Base-by-base conservation (phyloP, 106 monocot genomes). In the Alisma plantagoaquatica region DNA sequence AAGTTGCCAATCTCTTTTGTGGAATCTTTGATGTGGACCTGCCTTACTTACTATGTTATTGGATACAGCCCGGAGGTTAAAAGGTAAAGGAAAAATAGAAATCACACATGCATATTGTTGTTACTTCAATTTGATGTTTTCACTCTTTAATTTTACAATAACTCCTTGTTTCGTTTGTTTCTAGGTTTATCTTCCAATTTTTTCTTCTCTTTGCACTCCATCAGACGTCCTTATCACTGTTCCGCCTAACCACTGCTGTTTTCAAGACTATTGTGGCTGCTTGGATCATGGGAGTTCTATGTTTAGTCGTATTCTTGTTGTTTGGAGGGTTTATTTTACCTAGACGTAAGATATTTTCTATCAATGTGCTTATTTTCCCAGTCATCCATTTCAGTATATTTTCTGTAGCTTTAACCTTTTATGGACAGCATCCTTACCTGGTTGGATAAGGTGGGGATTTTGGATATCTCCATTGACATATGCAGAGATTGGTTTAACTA, bases 401-500 rank as follows among this genome's bases (percentile, higher is more conserved):
- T 21, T 12, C n/a, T 14, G 26, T 42, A 27, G 4, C 48, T 16
- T 24, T 18, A 19, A 11, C 9, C 56, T 53, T 45, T 10, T 27
- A 61, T 10, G n/a, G 75, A 43, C 65, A 84, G 84, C 55, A 21
- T 77, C 67, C n/a, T 67, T 84, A 26, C 84, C 80, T 21, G 31
- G 23, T 42, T 84, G 84, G 79, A 61, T 79, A 27, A 52, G 44
- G 28, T 91, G 90, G 90, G 84, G 69, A 63, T 91, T 77, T 54
- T 84, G 84, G 84, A 11, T 57, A 53, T 91, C 90, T 26, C 90
- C 90, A 47, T 46, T 80, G 51, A 69, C 80, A 31, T 91, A 91
- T 49, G 60, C 69, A 48, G 65, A 91, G 33, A 84, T 75, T 29
- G 84, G 62, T 29, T 23, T 91, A 15, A 28, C 69, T 54, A 49